phyloP scores from a whole-genome alignment of 805 yeast species.

The Metschnikowia matae region DNA sequence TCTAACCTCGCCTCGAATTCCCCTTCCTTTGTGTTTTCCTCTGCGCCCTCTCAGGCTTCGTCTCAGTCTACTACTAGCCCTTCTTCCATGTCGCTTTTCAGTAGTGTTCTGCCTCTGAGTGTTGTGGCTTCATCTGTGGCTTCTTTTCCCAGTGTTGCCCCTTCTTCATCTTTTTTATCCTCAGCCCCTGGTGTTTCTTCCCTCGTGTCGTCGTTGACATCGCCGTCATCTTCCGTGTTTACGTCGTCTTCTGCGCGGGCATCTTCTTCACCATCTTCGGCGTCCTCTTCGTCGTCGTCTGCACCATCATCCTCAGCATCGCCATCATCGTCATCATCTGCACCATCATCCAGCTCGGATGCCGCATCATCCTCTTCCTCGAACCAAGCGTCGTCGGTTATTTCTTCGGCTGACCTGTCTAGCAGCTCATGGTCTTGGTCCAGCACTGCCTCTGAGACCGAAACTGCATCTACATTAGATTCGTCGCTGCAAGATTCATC shows the following conservation, averaged over 20 bases:
- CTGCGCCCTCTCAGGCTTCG: not conserved
- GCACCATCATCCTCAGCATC: constrained; percentile 11
- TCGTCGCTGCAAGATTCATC: constrained; percentile 4
- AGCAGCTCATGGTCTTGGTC: constrained; percentile 17
- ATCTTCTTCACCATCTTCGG: constrained; percentile 3
- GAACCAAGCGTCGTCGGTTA: constrained; percentile 21
- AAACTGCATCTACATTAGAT: constrained; percentile 9
- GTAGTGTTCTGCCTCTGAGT: not conserved
- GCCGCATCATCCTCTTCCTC: constrained; percentile 8
- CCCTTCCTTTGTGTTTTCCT: not conserved
- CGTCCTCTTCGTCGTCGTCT: constrained; percentile 10
- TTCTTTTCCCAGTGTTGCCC: not conserved
- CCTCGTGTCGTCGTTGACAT: not conserved
- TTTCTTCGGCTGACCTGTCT: constrained; percentile 18
- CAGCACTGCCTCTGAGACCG: constrained; percentile 5
- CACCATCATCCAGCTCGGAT: constrained; percentile 12
- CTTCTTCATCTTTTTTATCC: not conserved
- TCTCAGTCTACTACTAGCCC: not conserved
- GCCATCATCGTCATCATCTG: constrained; percentile 6
- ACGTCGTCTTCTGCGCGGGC: not conserved
- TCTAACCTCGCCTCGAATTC: not conserved
- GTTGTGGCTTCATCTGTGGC: not conserved
- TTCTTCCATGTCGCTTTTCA: not conserved
- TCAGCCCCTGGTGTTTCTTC: not conserved
- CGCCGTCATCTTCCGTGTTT: not conserved